A percentile compares a stretch with the other conserved stretches of the same genome.
Conservation (phyloP, 2,329 filamentous ascomycete species). For the Cladosporium sp. region DNA sequence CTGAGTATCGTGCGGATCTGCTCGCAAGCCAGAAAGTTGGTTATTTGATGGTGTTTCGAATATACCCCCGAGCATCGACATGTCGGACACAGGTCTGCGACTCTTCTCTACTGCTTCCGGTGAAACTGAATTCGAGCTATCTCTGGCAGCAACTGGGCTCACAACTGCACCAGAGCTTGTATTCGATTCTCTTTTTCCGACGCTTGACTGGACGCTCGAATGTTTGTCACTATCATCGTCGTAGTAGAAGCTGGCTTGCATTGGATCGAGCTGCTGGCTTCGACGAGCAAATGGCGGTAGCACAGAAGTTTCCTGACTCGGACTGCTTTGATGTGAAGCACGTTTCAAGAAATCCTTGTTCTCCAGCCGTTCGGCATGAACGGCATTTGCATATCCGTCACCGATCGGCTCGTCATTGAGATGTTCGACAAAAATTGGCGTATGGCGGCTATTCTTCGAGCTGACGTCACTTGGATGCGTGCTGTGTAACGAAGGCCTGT, state of each 20-base stretch:
- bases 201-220: constrained; percentile 24
- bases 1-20: background rate
- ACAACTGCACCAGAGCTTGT: constrained; percentile 19
- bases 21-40: background rate
- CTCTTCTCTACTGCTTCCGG: constrained; percentile 13
- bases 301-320: constrained; percentile 26
- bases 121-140: constrained; percentile 14
- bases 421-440: constrained; percentile 58
- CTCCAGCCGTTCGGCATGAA: constrained; percentile 45
- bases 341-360: constrained; percentile 47
- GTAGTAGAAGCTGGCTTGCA: constrained; percentile 23
- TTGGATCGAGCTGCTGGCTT: constrained; percentile 30
- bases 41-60: background rate
- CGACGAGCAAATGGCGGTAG: constrained; percentile 33
- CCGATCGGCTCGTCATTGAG: constrained; percentile 51
- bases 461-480: constrained; percentile 3
- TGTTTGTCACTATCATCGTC: constrained; percentile 23
- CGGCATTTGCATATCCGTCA: constrained; percentile 37
- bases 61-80: constrained; percentile 10
- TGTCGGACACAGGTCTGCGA: constrained; percentile 18
- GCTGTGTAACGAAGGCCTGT: background rate
- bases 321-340: constrained; percentile 30
- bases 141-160: constrained; percentile 22
- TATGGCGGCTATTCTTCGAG: constrained; percentile 40
- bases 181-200: constrained; percentile 18